Evolutionary conservation across 495 filamentous ascomycete species (phyloP).

Genomic region (Daldinia concentrica): DNA sequence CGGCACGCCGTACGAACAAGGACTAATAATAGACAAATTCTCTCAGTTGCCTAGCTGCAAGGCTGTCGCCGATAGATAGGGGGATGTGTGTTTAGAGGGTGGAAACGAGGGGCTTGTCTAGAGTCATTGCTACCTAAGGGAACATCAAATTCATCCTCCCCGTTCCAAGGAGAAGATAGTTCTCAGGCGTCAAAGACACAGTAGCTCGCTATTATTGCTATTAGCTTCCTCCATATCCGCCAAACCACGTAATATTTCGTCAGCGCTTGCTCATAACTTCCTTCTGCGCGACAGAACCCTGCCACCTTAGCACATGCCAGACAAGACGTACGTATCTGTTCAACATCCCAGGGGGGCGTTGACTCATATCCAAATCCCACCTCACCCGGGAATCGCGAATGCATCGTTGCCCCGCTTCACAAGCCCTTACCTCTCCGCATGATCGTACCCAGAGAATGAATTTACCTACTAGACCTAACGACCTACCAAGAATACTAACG

Average conservation of each 20-base stretch:
- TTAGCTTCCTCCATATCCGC: slow-evolving; percentile 27
- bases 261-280: slow-evolving; percentile 40
- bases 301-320: slow-evolving; percentile 36
- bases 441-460: slow-evolving; percentile 22
- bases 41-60: slow-evolving; percentile 32
- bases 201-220: slow-evolving; percentile 29
- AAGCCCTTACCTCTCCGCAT: slow-evolving; percentile 34
- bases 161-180: slow-evolving; percentile 15
- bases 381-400: slow-evolving; percentile 38
- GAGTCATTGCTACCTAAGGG: slow-evolving; percentile 35
- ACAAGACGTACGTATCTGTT: slow-evolving; percentile 23
- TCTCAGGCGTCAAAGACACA: slow-evolving; percentile 27
- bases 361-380: slow-evolving; percentile 44
- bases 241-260: slow-evolving; percentile 45
- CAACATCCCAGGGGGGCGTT: slow-evolving; percentile 21
- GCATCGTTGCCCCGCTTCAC: slow-evolving; percentile 36
- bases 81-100: slow-evolving; percentile 17
- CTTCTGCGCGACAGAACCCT: slow-evolving; percentile 33
- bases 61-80: slow-evolving; percentile 39
- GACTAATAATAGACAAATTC: slow-evolving; percentile 29
- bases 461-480: slow-evolving; percentile 15
- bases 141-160: slow-evolving; percentile 14
- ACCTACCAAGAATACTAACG: slow-evolving; percentile 10
- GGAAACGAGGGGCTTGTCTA: slow-evolving; percentile 19
- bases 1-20: slow-evolving; percentile 22